Conservation (phyloP, 129 eudicot species). For the Artemisia tridentata region DNA sequence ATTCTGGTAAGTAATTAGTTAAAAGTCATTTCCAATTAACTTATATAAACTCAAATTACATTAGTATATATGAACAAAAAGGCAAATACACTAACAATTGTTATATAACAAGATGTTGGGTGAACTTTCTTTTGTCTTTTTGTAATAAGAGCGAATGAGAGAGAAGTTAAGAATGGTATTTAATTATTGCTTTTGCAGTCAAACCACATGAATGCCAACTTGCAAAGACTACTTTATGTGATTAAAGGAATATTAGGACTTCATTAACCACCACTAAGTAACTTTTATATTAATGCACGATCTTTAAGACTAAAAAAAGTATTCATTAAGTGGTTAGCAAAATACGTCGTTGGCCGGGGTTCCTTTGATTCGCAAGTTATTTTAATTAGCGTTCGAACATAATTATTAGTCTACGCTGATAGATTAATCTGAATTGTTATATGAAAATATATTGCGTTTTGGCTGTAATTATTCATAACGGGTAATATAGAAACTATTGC, state of each 20-base stretch:
- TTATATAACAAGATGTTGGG: no score
- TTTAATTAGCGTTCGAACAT: no score
- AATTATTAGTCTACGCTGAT: no score
- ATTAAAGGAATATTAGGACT: conserved; percentile 3
- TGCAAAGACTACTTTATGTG: conserved; percentile 22
- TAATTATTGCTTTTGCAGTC: neutral
- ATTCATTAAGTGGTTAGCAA: neutral
- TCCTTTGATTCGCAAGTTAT: neutral
- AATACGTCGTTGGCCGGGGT: neutral
- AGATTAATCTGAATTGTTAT: no score
- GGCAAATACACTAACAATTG: no score
- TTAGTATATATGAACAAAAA: no score
- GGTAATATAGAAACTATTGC: no score
- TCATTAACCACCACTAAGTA: neutral
- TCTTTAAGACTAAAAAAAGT: neutral
- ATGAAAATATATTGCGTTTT: no score
- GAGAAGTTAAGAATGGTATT: neutral
- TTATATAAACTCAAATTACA: neutral
- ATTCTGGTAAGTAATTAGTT: conserved; percentile 55
- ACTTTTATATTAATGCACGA: neutral
- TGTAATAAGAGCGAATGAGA: neutral
- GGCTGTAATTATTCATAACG: no score
- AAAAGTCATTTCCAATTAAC: neutral
- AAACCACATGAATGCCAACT: conserved; percentile 30
- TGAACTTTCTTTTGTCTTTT: no score